Evolutionary conservation across 768 basidiomycete species (phyloP).

Genomic region (Lanmaoa pseudosensibilis): DNA sequence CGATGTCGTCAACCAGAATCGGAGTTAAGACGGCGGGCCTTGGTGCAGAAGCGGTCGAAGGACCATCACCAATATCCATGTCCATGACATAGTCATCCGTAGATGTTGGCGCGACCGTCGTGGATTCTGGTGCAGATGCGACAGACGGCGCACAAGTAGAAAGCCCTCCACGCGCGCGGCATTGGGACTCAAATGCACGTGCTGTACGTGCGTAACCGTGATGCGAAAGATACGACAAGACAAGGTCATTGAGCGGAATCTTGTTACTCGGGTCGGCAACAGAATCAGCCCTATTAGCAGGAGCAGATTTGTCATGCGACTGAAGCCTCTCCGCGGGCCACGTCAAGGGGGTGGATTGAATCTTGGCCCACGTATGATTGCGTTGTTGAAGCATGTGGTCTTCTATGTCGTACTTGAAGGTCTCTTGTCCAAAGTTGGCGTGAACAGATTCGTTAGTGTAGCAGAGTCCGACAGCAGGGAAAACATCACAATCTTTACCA

Average conservation of each 20-base stretch:
- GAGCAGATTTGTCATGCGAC: conserved; percentile 7
- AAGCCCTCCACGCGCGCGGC: conserved; percentile 28
- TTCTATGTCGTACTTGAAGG: conserved; percentile 91
- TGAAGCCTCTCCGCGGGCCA: conserved; percentile 33
- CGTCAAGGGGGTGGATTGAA: conserved; percentile 57
- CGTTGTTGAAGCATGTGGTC: conserved; percentile 75
- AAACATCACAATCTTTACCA: conserved; percentile 64
- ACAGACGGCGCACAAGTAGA: conserved; percentile 6
- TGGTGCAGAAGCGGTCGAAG: conserved; percentile 9
- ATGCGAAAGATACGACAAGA: conserved; percentile 78
- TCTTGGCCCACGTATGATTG: conserved; percentile 63
- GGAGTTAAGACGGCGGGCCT: conserved; percentile 10
- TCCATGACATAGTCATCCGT: conserved; percentile 47
- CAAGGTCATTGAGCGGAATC: conserved; percentile 66
- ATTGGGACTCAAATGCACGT: conserved; percentile 61
- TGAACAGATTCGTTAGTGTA: conserved; percentile 75
- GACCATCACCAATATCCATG: conserved; percentile 40
- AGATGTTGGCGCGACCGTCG: conserved; percentile 8
- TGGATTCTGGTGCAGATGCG: conserved; percentile 1
- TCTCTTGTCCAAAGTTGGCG: conserved; percentile 85
- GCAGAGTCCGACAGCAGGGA: conserved; percentile 87
- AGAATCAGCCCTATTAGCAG: conserved; percentile 2
- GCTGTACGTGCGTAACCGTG: conserved; percentile 80
- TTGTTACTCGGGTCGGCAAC: conserved; percentile 51
- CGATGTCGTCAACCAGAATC: conserved; percentile 52